Conservation (phyloP, 148 eudicot genomes). For the Silene latifolia region DNA sequence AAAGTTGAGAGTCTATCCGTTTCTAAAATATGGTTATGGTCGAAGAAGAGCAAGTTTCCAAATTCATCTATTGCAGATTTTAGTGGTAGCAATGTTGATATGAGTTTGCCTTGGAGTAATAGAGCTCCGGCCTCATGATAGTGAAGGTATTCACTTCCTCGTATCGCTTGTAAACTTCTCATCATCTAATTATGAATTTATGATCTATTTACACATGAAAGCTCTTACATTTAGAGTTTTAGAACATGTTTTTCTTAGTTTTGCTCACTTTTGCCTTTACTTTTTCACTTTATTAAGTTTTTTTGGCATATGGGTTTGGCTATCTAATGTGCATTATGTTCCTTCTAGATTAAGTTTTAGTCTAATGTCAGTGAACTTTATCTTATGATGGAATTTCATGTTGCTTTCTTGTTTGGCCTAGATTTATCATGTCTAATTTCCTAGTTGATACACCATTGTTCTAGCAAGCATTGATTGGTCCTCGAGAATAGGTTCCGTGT, state of each 20-base stretch:
- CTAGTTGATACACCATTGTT: slow-evolving; percentile 7
- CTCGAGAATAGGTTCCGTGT: no score
- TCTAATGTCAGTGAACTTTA: slow-evolving; percentile 29
- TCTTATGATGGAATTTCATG: slow-evolving; percentile 31
- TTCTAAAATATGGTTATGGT: slow-evolving; percentile 95
- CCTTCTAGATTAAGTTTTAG: slow-evolving; percentile 24
- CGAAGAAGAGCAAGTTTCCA: slow-evolving; percentile 65
- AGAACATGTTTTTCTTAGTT: not conserved
- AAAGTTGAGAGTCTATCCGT: slow-evolving; percentile 90
- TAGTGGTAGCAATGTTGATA: slow-evolving; percentile 39
- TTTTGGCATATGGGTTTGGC: slow-evolving; percentile 11
- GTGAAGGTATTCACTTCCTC: slow-evolving; percentile 22
- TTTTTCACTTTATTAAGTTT: slow-evolving; percentile 9
- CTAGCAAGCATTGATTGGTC: not conserved
- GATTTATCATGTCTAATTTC: not conserved
- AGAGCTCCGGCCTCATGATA: slow-evolving; percentile 28
- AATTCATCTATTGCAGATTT: slow-evolving; percentile 33
- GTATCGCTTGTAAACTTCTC: slow-evolving; percentile 12
- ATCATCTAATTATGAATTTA: not conserved
- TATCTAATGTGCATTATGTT: slow-evolving; percentile 34
- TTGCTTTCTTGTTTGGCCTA: slow-evolving; percentile 16
- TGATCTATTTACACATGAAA: slow-evolving; percentile 22
- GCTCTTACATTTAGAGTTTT: slow-evolving; percentile 11
- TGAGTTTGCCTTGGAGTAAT: slow-evolving; percentile 49
- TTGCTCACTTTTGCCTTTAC: not conserved